Conservation (phyloP, 257 asterid genomes). For the Thymus quinquecostatus region DNA sequence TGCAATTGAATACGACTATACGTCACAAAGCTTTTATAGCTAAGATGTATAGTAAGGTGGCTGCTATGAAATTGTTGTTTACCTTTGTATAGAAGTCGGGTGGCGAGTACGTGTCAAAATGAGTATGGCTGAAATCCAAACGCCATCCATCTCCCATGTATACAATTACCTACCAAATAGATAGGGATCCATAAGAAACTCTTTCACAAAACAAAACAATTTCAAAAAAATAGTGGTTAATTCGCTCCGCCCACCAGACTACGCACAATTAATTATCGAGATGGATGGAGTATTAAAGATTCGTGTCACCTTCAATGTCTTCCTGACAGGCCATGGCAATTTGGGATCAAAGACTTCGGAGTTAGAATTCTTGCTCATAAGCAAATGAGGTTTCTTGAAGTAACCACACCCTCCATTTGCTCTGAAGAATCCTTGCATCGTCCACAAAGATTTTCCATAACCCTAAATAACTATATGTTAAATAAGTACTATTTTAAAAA, state of each 20-base stretch:
- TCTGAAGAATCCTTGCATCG: constrained; percentile 98
- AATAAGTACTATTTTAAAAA: too few species aligned
- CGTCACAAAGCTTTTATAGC: too few species aligned
- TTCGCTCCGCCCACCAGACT: too few species aligned
- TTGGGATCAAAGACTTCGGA: constrained; percentile 76
- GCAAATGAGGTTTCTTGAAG: constrained; percentile 74
- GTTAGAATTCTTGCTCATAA: constrained; percentile 53
- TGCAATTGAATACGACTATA: too few species aligned
- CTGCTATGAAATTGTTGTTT: neutral
- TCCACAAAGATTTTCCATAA: constrained; percentile 86
- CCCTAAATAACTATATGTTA: constrained; percentile 48
- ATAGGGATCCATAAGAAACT: constrained; percentile 3
- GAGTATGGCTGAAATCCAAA: constrained; percentile 93
- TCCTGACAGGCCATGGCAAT: constrained; percentile 64
- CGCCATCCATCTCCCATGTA: constrained; percentile 99
- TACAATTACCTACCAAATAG: constrained; percentile 57
- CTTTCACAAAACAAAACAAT: neutral
- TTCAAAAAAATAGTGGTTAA: neutral
- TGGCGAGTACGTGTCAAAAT: constrained; percentile 87
- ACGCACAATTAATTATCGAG: too few species aligned
- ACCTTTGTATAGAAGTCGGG: constrained; percentile 97
- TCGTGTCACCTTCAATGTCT: constrained; percentile 67
- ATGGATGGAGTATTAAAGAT: neutral
- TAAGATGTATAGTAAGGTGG: neutral
- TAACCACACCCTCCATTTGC: constrained; percentile 91